Evolutionary conservation across 1,139 yeast genomes (phyloP).

Genomic region (Nakaseomyces glabratus): DNA sequence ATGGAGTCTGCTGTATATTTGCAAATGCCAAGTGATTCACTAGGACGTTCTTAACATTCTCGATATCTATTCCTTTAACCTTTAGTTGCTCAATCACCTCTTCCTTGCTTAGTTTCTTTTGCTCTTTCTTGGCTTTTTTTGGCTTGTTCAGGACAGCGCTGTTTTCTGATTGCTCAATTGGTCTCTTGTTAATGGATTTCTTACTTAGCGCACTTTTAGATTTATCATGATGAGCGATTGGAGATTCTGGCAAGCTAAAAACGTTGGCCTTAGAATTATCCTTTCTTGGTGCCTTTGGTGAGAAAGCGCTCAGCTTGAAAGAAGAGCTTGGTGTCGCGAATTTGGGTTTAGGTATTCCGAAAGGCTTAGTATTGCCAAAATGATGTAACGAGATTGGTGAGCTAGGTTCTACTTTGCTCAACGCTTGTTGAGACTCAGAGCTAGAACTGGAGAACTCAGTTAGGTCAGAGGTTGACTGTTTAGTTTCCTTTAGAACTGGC

Average conservation of each 20-base stretch:
- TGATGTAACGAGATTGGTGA: conserved; percentile 1
- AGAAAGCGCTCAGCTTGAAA: neutral
- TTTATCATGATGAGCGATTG: neutral
- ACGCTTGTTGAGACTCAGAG: neutral
- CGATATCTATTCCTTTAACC: conserved; percentile 9
- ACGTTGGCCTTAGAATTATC: neutral
- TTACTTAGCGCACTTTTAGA: conserved; percentile 3
- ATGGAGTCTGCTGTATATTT: conserved; percentile 76
- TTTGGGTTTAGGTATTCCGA: neutral
- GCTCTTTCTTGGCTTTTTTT: conserved; percentile 4
- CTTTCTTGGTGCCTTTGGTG: conserved; percentile 2
- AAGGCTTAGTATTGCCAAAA: conserved; percentile 5
- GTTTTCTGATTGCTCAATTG: neutral
- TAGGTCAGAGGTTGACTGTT: conserved; percentile 3
- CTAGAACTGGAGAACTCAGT: conserved; percentile 2
- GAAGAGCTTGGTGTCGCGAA: conserved; percentile 1
- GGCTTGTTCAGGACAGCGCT: conserved; percentile 8
- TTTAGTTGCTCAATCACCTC: conserved; percentile 8
- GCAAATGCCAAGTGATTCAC: conserved; percentile 87
- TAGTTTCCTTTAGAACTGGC: conserved; percentile 11
- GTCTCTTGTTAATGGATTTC: neutral
- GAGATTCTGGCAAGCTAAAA: conserved; percentile 1
- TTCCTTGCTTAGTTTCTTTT: conserved; percentile 5
- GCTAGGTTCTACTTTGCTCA: neutral
- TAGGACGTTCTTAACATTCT: conserved; percentile 54